Evolutionary conservation across 306 rosid genomes (phyloP).

Genomic region (Prunus kanzakura): DNA sequence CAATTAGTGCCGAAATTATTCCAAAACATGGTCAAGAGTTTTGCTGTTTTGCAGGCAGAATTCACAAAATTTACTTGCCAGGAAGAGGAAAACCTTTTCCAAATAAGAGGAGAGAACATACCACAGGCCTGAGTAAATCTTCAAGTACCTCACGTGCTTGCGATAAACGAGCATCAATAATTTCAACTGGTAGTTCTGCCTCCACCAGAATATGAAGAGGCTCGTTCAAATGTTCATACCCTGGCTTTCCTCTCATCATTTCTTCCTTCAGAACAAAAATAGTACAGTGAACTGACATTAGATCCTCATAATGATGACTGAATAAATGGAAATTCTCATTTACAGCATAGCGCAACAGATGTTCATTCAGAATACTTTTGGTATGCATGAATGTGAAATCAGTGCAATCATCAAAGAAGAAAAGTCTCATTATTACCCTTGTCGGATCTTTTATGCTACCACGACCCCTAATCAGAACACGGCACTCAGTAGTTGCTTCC

Average conservation of each 20-base stretch:
- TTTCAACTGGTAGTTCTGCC: constrained; percentile 88
- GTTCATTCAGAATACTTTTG: neutral
- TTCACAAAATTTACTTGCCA: constrained; percentile 6
- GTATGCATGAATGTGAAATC: neutral
- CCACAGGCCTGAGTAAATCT: constrained; percentile 87
- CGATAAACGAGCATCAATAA: constrained; percentile 73
- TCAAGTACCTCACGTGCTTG: constrained; percentile 78
- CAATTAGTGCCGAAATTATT: neutral
- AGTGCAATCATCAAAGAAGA: neutral
- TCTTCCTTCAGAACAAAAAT: constrained; percentile 60
- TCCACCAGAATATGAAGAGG: constrained; percentile 93
- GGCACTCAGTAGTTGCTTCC: constrained; percentile 90
- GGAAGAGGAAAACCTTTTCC: neutral
- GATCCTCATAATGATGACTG: neutral
- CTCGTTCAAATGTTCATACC: constrained; percentile 87
- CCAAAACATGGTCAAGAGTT: neutral
- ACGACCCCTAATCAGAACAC: constrained; percentile 95
- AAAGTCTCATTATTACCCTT: constrained; percentile 53
- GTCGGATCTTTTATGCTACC: constrained; percentile 97
- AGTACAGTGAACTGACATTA: constrained; percentile 2
- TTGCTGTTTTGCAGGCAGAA: neutral
- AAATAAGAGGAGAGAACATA: constrained; percentile 3
- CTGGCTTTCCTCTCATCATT: constrained; percentile 91
- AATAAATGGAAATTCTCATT: neutral
- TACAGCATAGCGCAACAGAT: neutral